Evolutionary conservation across 805 yeast species (phyloP).

Genomic region (Pichia cabralensis): DNA sequence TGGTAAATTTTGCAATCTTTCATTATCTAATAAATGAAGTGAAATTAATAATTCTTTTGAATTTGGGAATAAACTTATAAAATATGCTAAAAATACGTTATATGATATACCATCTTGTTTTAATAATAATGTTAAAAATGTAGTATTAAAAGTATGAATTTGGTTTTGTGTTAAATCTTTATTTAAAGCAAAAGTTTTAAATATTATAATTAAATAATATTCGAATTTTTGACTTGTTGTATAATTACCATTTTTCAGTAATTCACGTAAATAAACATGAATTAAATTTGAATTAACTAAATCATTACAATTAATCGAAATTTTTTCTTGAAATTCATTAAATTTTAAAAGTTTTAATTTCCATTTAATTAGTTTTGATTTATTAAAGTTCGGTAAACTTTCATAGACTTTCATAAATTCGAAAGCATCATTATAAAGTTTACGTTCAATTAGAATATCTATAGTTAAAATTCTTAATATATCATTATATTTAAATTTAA

Average conservation of each 20-base stretch:
- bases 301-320: not conserved
- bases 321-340: not conserved
- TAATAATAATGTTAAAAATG: conserved; percentile 6
- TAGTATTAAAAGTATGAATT: conserved; percentile 7
- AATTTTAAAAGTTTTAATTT: conserved; percentile 5
- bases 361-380: conserved; percentile 1
- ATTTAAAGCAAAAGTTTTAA: not conserved
- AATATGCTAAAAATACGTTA: conserved; percentile 7
- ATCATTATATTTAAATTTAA: conserved; percentile 10
- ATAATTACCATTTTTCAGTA: conserved; percentile 1
- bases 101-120: conserved; percentile 5
- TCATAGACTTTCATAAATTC: conserved; percentile 8
- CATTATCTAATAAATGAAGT: not conserved
- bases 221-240: conserved; percentile 7
- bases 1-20: conserved; percentile 2
- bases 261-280: conserved; percentile 5
- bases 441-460: conserved; percentile 11
- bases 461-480: conserved; percentile 14
- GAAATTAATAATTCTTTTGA: conserved; percentile 2
- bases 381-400: not conserved
- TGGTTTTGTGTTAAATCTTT: conserved; percentile 1
- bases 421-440: conserved; percentile 10
- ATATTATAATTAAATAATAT: conserved; percentile 9
- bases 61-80: conserved; percentile 9
- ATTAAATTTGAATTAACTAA: not conserved